Percentiles rank a stretch among this genome's conserved stretches.
Evolutionary conservation across 1,284 basidiomycete genomes (phyloP).

Genomic region (Ganoderma lucidum): DNA sequence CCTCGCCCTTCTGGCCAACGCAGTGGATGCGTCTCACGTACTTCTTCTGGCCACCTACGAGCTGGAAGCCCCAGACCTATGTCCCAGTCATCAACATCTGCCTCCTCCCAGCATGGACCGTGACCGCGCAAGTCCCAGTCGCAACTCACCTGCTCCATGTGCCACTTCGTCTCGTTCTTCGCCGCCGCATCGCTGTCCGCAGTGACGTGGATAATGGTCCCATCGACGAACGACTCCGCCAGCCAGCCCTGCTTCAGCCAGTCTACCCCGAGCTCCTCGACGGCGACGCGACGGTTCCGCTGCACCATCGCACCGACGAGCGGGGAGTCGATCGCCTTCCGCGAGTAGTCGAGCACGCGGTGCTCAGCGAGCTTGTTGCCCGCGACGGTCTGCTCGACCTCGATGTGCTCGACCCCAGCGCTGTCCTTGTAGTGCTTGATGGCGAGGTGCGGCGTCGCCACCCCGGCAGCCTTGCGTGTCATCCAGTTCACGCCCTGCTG

Average conservation of each 20-base stretch:
- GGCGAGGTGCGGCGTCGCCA: not conserved
- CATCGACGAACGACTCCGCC: constrained; percentile 2
- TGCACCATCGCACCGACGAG: not conserved
- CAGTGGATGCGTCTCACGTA: constrained; percentile 67
- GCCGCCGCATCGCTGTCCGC: not conserved
- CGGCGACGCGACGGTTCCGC: not conserved
- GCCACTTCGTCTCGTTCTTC: constrained; percentile 5
- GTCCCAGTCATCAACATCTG: not conserved
- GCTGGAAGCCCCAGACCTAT: constrained; percentile 74
- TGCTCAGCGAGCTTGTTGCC: not conserved
- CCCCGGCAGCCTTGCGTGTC: not conserved
- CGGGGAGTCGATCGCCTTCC: not conserved
- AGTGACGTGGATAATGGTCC: not conserved
- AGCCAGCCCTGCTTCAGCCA: constrained; percentile 5
- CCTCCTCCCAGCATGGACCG: not conserved
- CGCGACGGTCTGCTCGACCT: constrained; percentile 1
- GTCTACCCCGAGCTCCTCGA: not conserved
- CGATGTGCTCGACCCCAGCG: constrained; percentile 2
- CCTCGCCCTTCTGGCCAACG: constrained; percentile 59
- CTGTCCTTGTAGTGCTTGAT: constrained; percentile 3
- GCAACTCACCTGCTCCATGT: constrained; percentile 10
- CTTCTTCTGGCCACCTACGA: constrained; percentile 61
- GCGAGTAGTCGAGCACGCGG: not conserved
- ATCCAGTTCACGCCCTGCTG: constrained; percentile 8
- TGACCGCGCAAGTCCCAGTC: not conserved